phyloP scores from a whole-genome alignment of 2,329 filamentous ascomycete species.

The Leptographium wingfieldii region DNA sequence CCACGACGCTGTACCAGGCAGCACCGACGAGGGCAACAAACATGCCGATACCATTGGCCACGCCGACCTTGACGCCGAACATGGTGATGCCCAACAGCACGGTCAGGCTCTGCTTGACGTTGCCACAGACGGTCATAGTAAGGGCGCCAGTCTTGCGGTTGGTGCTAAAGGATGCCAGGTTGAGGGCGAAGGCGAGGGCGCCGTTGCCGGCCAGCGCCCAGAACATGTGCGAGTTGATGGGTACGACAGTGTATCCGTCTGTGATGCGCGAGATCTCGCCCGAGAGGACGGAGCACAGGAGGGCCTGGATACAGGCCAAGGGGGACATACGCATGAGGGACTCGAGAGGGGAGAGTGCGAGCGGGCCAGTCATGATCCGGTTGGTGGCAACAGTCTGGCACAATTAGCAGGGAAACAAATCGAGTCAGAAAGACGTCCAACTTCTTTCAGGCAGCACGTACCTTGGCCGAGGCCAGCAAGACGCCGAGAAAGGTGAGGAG shows the following conservation, averaged over 20 bases:
- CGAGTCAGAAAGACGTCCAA: neutral
- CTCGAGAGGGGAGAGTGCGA: slow-evolving; percentile 45
- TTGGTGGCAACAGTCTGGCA: slow-evolving; percentile 46
- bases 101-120: slow-evolving; percentile 45
- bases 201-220: slow-evolving; percentile 37
- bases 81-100: slow-evolving; percentile 40
- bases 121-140: slow-evolving; percentile 47
- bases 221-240: slow-evolving; percentile 20
- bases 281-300: slow-evolving; percentile 36
- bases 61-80: slow-evolving; percentile 36
- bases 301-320: slow-evolving; percentile 42
- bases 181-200: slow-evolving; percentile 40
- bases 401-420: neutral
- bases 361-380: slow-evolving; percentile 48
- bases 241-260: slow-evolving; percentile 20
- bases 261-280: slow-evolving; percentile 37
- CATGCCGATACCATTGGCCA: slow-evolving; percentile 44
- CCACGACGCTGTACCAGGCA: slow-evolving; percentile 44
- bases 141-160: slow-evolving; percentile 45
- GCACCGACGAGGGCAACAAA: slow-evolving; percentile 40
- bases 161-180: slow-evolving; percentile 43
- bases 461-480: slow-evolving; percentile 41
- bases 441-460: slow-evolving; percentile 9
- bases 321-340: slow-evolving; percentile 51
- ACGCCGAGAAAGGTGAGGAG: slow-evolving; percentile 41